Evolutionary conservation across 2,329 filamentous ascomycete genomes (phyloP).

Genomic region (Aquanectria penicillioides): DNA sequence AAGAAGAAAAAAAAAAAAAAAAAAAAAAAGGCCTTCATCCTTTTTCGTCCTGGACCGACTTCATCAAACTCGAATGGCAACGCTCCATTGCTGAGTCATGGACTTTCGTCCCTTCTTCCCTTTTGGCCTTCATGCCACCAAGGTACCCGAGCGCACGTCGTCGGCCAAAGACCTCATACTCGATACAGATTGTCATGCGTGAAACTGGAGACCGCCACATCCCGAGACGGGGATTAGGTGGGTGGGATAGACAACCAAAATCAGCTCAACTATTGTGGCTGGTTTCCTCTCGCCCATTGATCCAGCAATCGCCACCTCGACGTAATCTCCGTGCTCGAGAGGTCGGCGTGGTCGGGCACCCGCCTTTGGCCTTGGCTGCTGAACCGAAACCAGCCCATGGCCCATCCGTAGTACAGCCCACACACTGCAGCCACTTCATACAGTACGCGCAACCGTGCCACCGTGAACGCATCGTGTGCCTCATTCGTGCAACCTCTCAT

Average conservation of each 20-base stretch:
- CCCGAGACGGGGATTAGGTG: too few species aligned
- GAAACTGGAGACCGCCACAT: constrained; percentile 5
- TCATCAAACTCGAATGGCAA: too few species aligned
- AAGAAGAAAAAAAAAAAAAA: too few species aligned
- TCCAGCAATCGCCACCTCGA: constrained; percentile 3
- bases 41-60: too few species aligned
- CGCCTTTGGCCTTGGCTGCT: too few species aligned
- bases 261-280: constrained; percentile 20
- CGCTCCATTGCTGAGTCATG: neutral
- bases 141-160: neutral
- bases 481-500: neutral
- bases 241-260: neutral
- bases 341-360: too few species aligned
- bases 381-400: constrained; percentile 10
- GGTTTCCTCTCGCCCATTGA: constrained; percentile 1
- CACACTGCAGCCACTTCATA: neutral
- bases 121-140: neutral
- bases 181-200: constrained; percentile 1
- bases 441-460: constrained; percentile 4
- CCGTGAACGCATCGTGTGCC: neutral
- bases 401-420: too few species aligned
- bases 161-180: neutral
- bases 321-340: too few species aligned
- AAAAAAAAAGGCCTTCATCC: neutral
- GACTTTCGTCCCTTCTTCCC: neutral